A percentile compares a stretch with the other conserved stretches of the same genome.
Conservation (phyloP, 2,329 filamentous ascomycete species). For the Microcyclosporella mali region DNA sequence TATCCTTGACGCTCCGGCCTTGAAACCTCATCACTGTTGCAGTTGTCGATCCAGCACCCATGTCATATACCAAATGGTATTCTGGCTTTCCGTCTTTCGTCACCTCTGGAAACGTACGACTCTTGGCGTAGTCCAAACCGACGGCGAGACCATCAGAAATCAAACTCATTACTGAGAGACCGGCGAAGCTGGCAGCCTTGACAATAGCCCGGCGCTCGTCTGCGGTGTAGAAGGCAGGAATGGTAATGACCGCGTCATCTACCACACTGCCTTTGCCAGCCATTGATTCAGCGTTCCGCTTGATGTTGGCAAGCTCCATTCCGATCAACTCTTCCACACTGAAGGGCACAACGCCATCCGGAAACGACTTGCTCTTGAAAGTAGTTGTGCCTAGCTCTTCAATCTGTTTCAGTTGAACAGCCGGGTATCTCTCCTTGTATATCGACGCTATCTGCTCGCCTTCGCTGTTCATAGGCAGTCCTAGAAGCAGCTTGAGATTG, state of each 20-base stretch:
- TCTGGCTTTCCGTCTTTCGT: slow-evolving; percentile 81
- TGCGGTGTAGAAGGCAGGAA: slow-evolving; percentile 82
- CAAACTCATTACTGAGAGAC: slow-evolving; percentile 75
- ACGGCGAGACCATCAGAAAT: slow-evolving; percentile 89
- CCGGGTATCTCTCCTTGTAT: slow-evolving; percentile 73
- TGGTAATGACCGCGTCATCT: slow-evolving; percentile 77
- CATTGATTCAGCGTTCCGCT: slow-evolving; percentile 76
- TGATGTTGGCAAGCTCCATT: slow-evolving; percentile 91
- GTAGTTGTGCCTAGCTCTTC: slow-evolving; percentile 61
- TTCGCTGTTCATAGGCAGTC: slow-evolving; percentile 47
- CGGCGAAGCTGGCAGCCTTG: slow-evolving; percentile 78
- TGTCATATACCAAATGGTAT: slow-evolving; percentile 90
- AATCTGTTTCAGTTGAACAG: slow-evolving; percentile 60
- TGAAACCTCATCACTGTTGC: slow-evolving; percentile 88
- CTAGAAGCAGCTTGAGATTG: slow-evolving; percentile 87
- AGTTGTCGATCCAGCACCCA: slow-evolving; percentile 92
- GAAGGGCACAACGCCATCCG: slow-evolving; percentile 57
- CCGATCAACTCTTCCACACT: slow-evolving; percentile 88
- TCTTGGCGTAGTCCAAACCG: slow-evolving; percentile 90
- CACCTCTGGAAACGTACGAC: slow-evolving; percentile 77
- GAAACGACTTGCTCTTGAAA: slow-evolving; percentile 73
- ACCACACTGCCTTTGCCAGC: slow-evolving; percentile 70
- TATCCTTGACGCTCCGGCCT: slow-evolving; percentile 79
- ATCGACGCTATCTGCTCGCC: slow-evolving; percentile 57
- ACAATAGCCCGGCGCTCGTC: slow-evolving; percentile 85